Base-by-base conservation (phyloP, 306 rosid species). In the Astragalus glycyphyllos region DNA sequence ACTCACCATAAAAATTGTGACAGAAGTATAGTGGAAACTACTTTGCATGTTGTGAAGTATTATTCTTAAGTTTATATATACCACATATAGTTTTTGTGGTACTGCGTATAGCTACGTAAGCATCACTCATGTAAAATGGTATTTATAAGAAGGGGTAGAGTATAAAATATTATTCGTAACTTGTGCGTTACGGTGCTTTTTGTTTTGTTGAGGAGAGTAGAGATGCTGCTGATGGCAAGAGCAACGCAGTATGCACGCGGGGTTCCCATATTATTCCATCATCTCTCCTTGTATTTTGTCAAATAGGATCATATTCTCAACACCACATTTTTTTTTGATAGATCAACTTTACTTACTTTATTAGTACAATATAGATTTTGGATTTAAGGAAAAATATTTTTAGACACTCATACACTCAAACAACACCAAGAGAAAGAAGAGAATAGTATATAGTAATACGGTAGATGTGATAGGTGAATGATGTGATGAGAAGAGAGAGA, bases 241-340 rank as follows among this genome's bases (percentile, higher is more conserved):
- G 57, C 16, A 45, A 65, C 74, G 62, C 82, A 37, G 6, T 50
- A 38, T 72, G 78, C 53, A 72, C 82, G 58, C 82, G 75, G 66
- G 31, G 11, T 54, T 54, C 5, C 55, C 56, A 32, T 10, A 5
- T 44, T 71, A 64, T 71, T 77, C 72, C 44, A 35, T 40, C 38
- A 7, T n/a, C 16, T 51, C 4, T 51, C 4, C 23, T 58, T 15
- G 29, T 58, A 11, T 29, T 5, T 42, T 15, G 4, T 4, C 7
- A 23, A 4, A 14, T 11, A 26, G 48, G 56, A 23, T 55, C 72
- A 29, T 31, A 54, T 74, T 74, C 79, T 74, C 37, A 41, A 37
- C 3, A 49, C 40, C 20, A 41, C 63, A 26, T 26, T 26, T 26
- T 23, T 23, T 26, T 26, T 26, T 26, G 31, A 26, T 26, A 26